Conservation (phyloP, 495 filamentous ascomycete species). For the Xylaria telfairii region DNA sequence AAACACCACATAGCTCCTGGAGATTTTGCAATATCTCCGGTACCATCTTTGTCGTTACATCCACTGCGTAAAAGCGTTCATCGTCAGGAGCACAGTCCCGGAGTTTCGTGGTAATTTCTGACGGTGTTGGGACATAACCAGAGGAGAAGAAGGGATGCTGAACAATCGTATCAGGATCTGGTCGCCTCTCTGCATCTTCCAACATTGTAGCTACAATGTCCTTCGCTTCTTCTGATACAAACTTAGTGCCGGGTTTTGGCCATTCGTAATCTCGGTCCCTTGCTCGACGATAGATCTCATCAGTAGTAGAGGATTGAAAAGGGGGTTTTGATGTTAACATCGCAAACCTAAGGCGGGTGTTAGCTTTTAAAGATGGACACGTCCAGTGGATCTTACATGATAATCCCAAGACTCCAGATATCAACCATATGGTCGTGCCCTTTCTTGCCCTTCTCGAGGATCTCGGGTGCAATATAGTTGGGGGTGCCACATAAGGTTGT, state of each 20-base stretch:
- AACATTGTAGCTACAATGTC: slow-evolving; percentile 78
- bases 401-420: slow-evolving; percentile 95
- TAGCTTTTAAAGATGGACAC: neutral
- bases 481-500: slow-evolving; percentile 96
- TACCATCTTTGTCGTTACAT: slow-evolving; percentile 33
- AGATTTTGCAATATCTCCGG: slow-evolving; percentile 44
- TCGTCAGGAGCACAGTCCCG: slow-evolving; percentile 55
- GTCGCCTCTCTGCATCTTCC: slow-evolving; percentile 73
- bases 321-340: slow-evolving; percentile 90
- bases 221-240: slow-evolving; percentile 69
- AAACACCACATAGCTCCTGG: slow-evolving; percentile 50
- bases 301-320: slow-evolving; percentile 84
- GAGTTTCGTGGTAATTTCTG: slow-evolving; percentile 58
- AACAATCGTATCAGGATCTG: slow-evolving; percentile 80
- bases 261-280: slow-evolving; percentile 75
- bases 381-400: slow-evolving; percentile 67
- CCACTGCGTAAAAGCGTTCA: slow-evolving; percentile 48
- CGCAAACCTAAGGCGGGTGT: slow-evolving; percentile 64
- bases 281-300: slow-evolving; percentile 84
- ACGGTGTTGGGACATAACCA: slow-evolving; percentile 60
- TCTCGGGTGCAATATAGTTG: slow-evolving; percentile 98
- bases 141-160: slow-evolving; percentile 80
- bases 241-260: slow-evolving; percentile 64
- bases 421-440: slow-evolving; percentile 92
- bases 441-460: slow-evolving; percentile 82